Percentiles rank a stretch among this genome's conserved stretches.
Evolutionary conservation across 208 protist genomes (phyloP).

Genomic region (Leishmania major): DNA sequence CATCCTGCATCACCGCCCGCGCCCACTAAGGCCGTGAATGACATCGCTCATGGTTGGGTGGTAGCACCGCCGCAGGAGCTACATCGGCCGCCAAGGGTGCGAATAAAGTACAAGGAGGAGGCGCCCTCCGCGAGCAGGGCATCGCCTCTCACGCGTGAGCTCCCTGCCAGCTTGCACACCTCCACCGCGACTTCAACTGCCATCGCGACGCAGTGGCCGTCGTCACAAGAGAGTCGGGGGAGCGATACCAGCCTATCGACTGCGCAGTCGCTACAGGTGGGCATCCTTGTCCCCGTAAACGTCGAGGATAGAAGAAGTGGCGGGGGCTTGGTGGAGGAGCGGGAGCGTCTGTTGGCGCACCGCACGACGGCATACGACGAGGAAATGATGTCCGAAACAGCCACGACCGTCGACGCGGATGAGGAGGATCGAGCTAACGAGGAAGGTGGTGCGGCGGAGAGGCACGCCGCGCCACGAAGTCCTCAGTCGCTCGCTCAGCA

Average conservation of each 20-base stretch:
- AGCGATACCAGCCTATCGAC: neutral
- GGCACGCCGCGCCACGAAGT: neutral
- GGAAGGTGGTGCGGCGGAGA: neutral
- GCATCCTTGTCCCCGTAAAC: neutral
- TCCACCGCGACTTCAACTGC: neutral
- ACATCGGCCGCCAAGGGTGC: neutral
- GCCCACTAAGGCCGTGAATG: neutral
- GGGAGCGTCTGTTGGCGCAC: neutral
- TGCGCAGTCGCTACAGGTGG: neutral
- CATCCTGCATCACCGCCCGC: neutral
- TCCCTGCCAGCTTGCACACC: neutral
- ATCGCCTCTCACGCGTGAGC: neutral
- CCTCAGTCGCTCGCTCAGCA: neutral
- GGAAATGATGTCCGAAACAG: neutral
- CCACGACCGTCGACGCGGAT: slow-evolving; percentile 6
- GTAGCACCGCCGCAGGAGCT: neutral
- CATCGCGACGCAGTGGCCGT: neutral
- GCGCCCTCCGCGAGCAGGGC: neutral
- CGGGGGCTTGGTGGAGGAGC: neutral
- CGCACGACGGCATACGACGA: neutral
- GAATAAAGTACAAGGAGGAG: neutral
- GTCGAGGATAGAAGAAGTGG: neutral
- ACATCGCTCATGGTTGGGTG: neutral
- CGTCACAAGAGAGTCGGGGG: neutral
- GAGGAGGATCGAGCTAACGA: neutral